phyloP scores from a whole-genome alignment of 345 rosid genomes.

The Stellera chamaejasme region DNA sequence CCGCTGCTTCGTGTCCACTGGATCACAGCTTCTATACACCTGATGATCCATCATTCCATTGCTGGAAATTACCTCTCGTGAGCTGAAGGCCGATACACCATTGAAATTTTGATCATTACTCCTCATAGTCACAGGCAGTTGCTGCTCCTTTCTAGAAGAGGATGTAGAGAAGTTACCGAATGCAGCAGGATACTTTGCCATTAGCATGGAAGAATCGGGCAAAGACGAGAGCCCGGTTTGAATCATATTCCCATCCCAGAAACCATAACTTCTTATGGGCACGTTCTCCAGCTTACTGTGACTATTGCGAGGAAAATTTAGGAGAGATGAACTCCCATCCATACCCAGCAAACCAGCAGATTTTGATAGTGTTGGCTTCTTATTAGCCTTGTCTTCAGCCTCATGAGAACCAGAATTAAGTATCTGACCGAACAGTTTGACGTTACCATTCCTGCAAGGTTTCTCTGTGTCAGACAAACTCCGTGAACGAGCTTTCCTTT shows the following conservation, averaged over 20 bases:
- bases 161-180: conserved; percentile 33
- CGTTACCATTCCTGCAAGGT: conserved; percentile 53
- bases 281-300: conserved; percentile 43
- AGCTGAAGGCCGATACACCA: conserved; percentile 23
- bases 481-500: conserved; percentile 24
- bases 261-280: conserved; percentile 59
- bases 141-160: conserved; percentile 32
- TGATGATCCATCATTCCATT: conserved; percentile 39
- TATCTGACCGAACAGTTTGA: conserved; percentile 81
- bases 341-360: conserved; percentile 24
- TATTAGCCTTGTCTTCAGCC: conserved; percentile 23
- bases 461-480: conserved; percentile 44
- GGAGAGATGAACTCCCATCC: conserved; percentile 20
- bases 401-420: conserved; percentile 38
- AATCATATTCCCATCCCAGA: conserved; percentile 82
- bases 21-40: conserved; percentile 27
- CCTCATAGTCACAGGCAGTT: conserved; percentile 26
- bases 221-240: conserved; percentile 66
- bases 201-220: conserved; percentile 61
- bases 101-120: conserved; percentile 24
- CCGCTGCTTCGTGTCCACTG: conserved; percentile 39
- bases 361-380: conserved; percentile 34
- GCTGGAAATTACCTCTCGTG: conserved; percentile 28
- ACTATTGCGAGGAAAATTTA: conserved; percentile 41
- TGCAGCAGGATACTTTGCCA: conserved; percentile 75